Conservation (phyloP, 73 alveolate species). For the Tetrahymena borealis region DNA sequence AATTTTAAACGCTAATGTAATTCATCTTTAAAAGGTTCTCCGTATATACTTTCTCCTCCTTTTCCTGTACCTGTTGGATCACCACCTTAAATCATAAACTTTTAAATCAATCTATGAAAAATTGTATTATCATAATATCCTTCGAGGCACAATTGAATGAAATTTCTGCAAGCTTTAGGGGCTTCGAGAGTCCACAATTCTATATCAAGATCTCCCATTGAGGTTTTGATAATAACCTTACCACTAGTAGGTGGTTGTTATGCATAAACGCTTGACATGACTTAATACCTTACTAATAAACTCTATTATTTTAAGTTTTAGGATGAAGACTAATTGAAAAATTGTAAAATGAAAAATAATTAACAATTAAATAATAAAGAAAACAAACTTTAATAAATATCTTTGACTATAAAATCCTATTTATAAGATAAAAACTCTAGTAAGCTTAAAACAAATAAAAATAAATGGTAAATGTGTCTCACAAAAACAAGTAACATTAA, state of each 20-base stretch:
- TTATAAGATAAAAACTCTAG: too few species aligned
- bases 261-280: constrained; percentile 22
- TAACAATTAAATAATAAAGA: too few species aligned
- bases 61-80: constrained; percentile 89
- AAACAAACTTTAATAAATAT: too few species aligned
- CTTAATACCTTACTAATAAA: neutral
- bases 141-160: constrained; percentile 80
- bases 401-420: too few species aligned
- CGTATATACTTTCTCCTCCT: constrained; percentile 85
- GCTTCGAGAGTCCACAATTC: constrained; percentile 89
- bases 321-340: too few species aligned
- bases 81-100: constrained; percentile 90
- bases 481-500: too few species aligned
- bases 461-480: too few species aligned
- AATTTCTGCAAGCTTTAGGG: constrained; percentile 89
- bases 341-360: too few species aligned
- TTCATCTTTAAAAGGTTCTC: constrained; percentile 83
- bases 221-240: constrained; percentile 34
- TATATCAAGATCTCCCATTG: constrained; percentile 65
- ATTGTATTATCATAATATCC: constrained; percentile 81
- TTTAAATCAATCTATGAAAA: constrained; percentile 81
- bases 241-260: constrained; percentile 45
- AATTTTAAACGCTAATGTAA: constrained; percentile 79
- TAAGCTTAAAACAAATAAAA: too few species aligned
- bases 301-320: too few species aligned